A percentile compares a stretch with the other conserved stretches of the same genome.
phyloP scores from a whole-genome alignment of 768 basidiomycete species.

The Amyloporia xantha region DNA sequence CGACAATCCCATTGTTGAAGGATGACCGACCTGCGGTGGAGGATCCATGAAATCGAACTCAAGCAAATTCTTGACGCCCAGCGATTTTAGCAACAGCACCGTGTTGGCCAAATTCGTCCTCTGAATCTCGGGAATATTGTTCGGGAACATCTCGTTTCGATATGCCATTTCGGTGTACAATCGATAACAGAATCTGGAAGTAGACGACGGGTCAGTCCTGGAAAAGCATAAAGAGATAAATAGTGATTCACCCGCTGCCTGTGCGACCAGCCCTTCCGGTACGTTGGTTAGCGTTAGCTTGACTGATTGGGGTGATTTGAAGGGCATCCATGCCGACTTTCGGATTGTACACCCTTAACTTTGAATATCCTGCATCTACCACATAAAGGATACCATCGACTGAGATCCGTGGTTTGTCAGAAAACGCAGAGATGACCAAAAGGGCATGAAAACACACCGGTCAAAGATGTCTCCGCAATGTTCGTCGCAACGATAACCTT shows the following conservation, averaged over 20 bases:
- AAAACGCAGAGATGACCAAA: too few species aligned
- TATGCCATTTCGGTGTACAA: constrained; percentile 96
- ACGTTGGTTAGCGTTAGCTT: constrained; percentile 95
- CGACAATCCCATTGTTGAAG: neutral
- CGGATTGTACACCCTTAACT: constrained; percentile 98
- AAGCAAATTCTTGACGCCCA: constrained; percentile 94
- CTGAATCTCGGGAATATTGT: constrained; percentile 97
- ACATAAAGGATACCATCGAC: constrained; percentile 98
- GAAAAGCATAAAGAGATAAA: too few species aligned
- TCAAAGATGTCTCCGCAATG: constrained; percentile 97
- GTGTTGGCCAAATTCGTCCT: constrained; percentile 97
- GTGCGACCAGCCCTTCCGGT: constrained; percentile 96
- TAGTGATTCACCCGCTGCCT: constrained; percentile 85
- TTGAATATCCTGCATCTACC: constrained; percentile 94
- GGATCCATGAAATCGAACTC: constrained; percentile 99
- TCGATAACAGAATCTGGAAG: constrained; percentile 82
- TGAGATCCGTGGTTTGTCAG: constrained; percentile 23
- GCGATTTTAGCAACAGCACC: constrained; percentile 86
- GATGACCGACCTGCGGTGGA: constrained; percentile 86
- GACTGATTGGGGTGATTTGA: constrained; percentile 98
- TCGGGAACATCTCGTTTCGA: constrained; percentile 92
- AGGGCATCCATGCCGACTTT: constrained; percentile 99
- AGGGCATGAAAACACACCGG: constrained; percentile 50
- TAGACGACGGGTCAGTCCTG: neutral
- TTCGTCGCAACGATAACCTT: constrained; percentile 99